Evolutionary conservation across 768 basidiomycete genomes (phyloP), one percentile per base, ranked within the genome.

Genomic region (Pulveroboletus ravenelii): DNA sequence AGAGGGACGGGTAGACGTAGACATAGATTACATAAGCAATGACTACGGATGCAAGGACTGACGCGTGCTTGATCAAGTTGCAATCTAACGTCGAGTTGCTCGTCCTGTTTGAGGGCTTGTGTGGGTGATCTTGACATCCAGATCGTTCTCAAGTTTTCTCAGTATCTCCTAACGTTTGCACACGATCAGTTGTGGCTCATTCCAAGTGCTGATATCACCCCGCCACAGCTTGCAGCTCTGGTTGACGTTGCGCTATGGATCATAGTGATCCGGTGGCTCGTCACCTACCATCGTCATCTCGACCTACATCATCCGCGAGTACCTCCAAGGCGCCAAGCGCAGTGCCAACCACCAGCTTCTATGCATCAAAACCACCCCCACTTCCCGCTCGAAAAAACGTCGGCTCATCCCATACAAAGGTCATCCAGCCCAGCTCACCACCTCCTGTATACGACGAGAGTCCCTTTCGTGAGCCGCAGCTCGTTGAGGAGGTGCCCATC

Each of bases 381-480:
- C 64, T 72, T 6, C 71, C 71, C 40, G 62, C 61, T 34, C 59
- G 71, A 15, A 63, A 62, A 46, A 60, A 54, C 52, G 37, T 62
- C 17, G 75, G 75, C 15, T 73, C 74, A 2, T 46, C 71, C 13
- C 60, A 70, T 45, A 74, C 74, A 39, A 61, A 64, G 44, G 68
- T 71, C 55, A 32, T 59, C 23, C 68, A 66, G 36, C 49, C 65
- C 9, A 52, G 27, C n/a, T 55, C 66, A 0, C 59, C 65, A 7
- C 69, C 67, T 7, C 67, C 67, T 25, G 49, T 35, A 2, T 70
- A 70, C 31, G 50, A 62, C 23, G 45, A 39, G 48, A 64, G 50
- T 37, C 55, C 58, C 17, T 82, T 73, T 63, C 76, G 80, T 25
- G 80, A 84, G 62, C 80, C 81, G 1, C 79, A 83, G 59, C 70